These are phyloP conservation scores for Oryza longistaminata DNA, from an alignment of 176 grass and related monocot genomes.

Conservation along the genomic window DNA sequence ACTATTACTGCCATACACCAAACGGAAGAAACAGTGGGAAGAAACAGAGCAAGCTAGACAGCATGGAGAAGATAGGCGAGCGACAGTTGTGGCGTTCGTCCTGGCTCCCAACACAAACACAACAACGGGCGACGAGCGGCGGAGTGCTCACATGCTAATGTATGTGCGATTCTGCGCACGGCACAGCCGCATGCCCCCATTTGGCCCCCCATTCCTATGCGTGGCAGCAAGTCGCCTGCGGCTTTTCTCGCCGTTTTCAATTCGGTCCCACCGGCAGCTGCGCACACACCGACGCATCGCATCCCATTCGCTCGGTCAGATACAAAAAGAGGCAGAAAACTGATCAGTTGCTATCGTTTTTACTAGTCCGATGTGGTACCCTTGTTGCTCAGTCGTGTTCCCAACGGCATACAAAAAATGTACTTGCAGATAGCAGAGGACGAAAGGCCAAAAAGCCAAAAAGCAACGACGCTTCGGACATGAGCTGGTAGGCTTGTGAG, in stretches of 20 bases:
- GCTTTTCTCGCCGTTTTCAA: conserved; percentile 1
- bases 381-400: neutral
- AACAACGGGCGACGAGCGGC: neutral
- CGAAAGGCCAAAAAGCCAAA: too few species aligned
- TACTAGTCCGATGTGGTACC: neutral
- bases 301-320: neutral
- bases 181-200: neutral
- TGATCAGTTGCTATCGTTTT: neutral
- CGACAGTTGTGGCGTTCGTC: neutral
- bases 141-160: conserved; percentile 12
- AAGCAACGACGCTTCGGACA: neutral
- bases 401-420: neutral
- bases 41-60: neutral
- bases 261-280: neutral
- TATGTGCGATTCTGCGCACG: neutral
- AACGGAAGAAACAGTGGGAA: neutral
- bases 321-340: too few species aligned
- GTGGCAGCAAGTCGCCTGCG: neutral
- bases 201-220: neutral
- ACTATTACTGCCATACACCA: neutral
- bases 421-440: neutral
- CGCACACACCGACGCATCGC: conserved; percentile 6
- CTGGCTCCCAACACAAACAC: neutral
- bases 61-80: neutral
- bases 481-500: too few species aligned